Evolutionary conservation across 1,284 basidiomycete genomes (phyloP).

Genomic region (Ganoderma lingzhi): DNA sequence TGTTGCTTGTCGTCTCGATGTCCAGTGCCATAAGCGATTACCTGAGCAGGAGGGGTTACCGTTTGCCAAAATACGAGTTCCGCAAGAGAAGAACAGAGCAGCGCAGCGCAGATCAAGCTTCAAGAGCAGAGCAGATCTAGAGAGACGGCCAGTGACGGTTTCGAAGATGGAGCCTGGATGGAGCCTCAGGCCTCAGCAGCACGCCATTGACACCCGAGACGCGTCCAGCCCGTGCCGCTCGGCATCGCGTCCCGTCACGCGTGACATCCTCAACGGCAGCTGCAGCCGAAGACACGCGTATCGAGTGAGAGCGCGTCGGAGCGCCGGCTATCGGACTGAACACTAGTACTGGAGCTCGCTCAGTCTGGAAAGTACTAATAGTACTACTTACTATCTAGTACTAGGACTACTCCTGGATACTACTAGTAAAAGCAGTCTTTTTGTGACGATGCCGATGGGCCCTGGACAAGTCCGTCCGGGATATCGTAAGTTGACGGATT

Average conservation of each 20-base stretch:
- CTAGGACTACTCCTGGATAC: too few species aligned
- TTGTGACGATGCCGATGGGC: too few species aligned
- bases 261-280: background rate
- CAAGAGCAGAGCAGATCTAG: background rate
- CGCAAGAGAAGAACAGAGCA: background rate
- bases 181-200: background rate
- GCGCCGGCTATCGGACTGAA: too few species aligned
- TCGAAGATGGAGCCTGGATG: background rate
- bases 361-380: too few species aligned
- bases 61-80: background rate
- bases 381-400: too few species aligned
- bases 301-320: too few species aligned
- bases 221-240: background rate
- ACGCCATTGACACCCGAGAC: background rate
- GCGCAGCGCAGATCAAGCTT: too few species aligned
- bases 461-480: too few species aligned
- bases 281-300: too few species aligned
- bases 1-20: background rate
- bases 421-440: too few species aligned
- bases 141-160: background rate
- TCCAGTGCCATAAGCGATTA: background rate
- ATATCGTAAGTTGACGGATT: constrained; percentile 13
- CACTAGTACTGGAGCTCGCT: too few species aligned
- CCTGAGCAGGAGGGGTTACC: background rate
- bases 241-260: constrained; percentile 9